Evolutionary conservation across 169 alveolate genomes (phyloP), one percentile per base, ranked within the genome.

Genomic region (Plasmodium berghei): DNA sequence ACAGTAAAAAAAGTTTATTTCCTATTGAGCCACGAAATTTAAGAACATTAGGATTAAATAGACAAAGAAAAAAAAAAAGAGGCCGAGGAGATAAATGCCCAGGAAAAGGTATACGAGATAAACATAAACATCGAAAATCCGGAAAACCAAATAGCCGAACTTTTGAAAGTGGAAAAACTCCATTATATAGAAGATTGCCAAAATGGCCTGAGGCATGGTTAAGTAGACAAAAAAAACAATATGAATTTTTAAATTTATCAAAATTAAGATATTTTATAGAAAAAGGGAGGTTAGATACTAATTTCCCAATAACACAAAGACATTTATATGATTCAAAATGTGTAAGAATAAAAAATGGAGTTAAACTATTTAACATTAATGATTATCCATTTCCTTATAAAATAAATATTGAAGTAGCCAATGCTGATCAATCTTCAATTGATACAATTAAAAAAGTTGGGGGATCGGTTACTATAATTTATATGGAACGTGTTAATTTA

Each of bases 321-420:
- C 98, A 96, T 73, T 93, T 96, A 66, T 69, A 91, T 83, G 98
- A 96, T 90, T 91, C 95, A 67, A 85, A 95, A 40, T 96, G 98
- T 75, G 95, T 94, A 48, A 93, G 88, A 70, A 95, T 93, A 18
- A 93, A 90, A 92, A 83, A 92, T 54, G 98, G 98, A 20, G 97
- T 95, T 1, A 94, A 91, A 63, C 89, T 95, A 8, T 95, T 95
- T 92, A 95, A 95, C 55, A 96, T 93, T 70, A 96, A 96, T 87
- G 97, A 95, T 72, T 96, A 95, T 74, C 98, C 98, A 6, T 96
- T 96, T 75, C 98, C 98, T 5, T 96, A 96, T 91, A 95, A 95
- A 73, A 94, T 96, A 49, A 94, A 94, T 73, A 95, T 96, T 20
- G 97, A 94, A 87, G 98, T 96, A 18, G 94, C 98, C 0, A 92